Conservation (phyloP, 768 basidiomycete genomes). For the Psilocybe tampanensis region DNA sequence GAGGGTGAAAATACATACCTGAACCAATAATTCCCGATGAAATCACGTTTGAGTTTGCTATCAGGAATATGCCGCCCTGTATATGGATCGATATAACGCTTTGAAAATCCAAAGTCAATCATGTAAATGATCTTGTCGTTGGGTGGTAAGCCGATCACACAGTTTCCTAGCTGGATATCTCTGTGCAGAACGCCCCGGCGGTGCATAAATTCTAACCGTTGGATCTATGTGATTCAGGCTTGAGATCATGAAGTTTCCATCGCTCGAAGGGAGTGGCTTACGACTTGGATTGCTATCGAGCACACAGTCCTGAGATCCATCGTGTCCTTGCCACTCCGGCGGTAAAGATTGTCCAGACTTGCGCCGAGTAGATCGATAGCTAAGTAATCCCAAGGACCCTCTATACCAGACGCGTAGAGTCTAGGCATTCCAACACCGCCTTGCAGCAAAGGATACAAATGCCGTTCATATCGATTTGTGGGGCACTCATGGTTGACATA, state of each 20-base stretch:
- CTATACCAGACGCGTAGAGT: conserved; percentile 62
- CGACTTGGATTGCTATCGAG: conserved; percentile 76
- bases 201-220: conserved; percentile 78
- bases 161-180: conserved; percentile 82
- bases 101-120: conserved; percentile 89
- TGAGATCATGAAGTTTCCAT: not conserved
- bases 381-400: conserved; percentile 67
- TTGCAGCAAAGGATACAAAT: conserved; percentile 69
- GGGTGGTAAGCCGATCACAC: conserved; percentile 61
- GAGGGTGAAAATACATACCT: conserved; percentile 45
- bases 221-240: conserved; percentile 46
- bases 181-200: conserved; percentile 71
- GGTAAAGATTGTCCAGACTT: conserved; percentile 66
- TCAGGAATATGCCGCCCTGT: conserved; percentile 75
- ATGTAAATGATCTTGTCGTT: conserved; percentile 68
- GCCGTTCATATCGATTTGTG: conserved; percentile 72
- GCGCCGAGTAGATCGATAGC: conserved; percentile 77
- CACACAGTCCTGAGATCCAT: conserved; percentile 77
- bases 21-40: conserved; percentile 88
- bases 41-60: conserved; percentile 66
- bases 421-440: conserved; percentile 76
- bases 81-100: conserved; percentile 67
- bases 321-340: conserved; percentile 52
- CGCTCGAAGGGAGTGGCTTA: conserved; percentile 34
- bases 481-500: conserved; percentile 71